Base-by-base conservation (phyloP, 2,329 filamentous ascomycete species). In the Penicillium paneum region DNA sequence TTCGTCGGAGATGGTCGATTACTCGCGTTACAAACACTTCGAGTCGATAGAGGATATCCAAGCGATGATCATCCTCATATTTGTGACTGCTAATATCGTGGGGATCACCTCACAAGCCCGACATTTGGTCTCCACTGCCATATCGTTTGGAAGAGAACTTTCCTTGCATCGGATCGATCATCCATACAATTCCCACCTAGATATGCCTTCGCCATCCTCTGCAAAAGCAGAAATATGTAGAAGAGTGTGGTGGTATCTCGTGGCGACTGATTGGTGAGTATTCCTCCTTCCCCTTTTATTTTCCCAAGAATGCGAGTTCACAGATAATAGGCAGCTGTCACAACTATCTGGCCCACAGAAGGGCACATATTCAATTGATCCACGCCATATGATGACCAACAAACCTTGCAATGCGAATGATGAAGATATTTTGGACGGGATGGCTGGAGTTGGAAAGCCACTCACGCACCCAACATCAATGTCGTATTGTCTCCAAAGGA, bases 201-300 rank as follows among this genome's bases (percentile, higher is more conserved):
- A 61, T 36, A 34, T 57, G 8, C 50, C 64, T 56, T 36, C 61
- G 44, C 52, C 64, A 15, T 56, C 67, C 31, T 61, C 66, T 15
- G 55, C 71, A 7, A 58, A 62, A n/a, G 59, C 68, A 8, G 75
- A 76, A 44, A 66, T 71, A 3, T 67, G 68, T 26, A 57, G 75
- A 31, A 68, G 74, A n/a, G 58, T 74, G 3, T 76, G 73, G 74
- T 76, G 74, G 74, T 74, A 76, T 60, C 54, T 76, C 8, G 67
- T 64, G 21, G 60, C 67, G 10, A 68, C 67, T 35, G 74, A 76
- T 49, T 76, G 72, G 72, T 71, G 60, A 45, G 61, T 47, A 7
- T 42, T 11, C 11, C 7, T 55, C 44, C 13, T 36, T 19, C 15
- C 13, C 3, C 3, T 15, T n/a, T 10, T 3, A 5, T 31, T 21